Conservation (phyloP, 805 yeast genomes). For the Sungouiella thailandica region DNA sequence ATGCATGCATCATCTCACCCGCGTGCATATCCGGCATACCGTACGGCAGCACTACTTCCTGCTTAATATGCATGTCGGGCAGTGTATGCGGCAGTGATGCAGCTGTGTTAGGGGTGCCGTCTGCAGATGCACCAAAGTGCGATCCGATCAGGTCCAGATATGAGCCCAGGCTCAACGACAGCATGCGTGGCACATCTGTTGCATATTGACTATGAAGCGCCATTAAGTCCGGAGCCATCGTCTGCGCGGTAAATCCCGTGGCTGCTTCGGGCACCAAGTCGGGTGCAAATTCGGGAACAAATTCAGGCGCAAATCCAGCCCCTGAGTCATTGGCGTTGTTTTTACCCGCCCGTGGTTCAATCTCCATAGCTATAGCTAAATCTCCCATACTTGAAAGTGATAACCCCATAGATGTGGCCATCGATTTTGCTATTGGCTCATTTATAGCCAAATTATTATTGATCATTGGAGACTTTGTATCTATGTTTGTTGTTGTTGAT, state of each 20-base stretch:
- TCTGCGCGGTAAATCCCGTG: not conserved
- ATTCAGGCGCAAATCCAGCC: no score
- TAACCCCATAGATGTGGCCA: no score
- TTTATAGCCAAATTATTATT: no score
- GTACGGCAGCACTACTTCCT: constrained; percentile 2
- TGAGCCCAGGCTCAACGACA: constrained; percentile 6
- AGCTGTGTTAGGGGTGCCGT: constrained; percentile 6
- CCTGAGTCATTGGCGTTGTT: no score
- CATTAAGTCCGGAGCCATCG: no score
- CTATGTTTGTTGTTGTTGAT: no score
- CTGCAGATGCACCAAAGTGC: constrained; percentile 4
- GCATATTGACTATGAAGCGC: no score
- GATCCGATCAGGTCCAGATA: constrained; percentile 6
- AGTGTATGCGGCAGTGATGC: constrained; percentile 5
- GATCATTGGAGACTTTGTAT: no score
- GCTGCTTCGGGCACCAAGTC: not conserved
- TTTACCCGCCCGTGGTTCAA: not conserved
- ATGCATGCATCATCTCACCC: not conserved
- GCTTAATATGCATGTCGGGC: constrained; percentile 3
- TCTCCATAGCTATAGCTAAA: no score
- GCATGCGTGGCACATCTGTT: constrained; percentile 2
- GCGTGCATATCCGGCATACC: not conserved
- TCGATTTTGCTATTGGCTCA: no score
- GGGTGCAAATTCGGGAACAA: not conserved
- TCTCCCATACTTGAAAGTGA: no score